Conservation (phyloP, 2,329 filamentous ascomycete species). For the Trichophyton verrucosum region DNA sequence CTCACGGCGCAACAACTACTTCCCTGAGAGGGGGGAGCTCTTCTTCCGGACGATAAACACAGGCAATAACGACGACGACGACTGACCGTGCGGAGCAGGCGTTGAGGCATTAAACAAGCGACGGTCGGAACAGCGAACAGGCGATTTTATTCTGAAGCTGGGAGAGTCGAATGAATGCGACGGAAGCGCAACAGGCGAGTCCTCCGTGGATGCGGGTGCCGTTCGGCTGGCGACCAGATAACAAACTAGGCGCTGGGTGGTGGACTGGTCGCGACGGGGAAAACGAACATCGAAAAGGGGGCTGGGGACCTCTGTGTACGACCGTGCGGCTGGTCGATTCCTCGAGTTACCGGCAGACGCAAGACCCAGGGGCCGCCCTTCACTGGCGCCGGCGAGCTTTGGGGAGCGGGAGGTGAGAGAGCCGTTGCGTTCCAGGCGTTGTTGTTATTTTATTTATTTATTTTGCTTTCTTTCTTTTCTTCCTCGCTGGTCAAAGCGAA, state of each 20-base stretch:
- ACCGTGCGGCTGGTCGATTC: not conserved
- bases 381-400: not conserved
- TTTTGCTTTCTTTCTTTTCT: not conserved
- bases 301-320: not conserved
- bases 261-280: not conserved
- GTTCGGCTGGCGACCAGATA: not conserved
- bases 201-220: not conserved
- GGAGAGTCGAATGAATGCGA: not conserved
- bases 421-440: too few relatives aligned
- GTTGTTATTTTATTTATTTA: not conserved
- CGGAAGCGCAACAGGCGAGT: not conserved
- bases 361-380: not conserved
- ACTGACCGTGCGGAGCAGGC: not conserved
- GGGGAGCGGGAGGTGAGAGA: too few relatives aligned
- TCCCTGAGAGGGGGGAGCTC: not conserved
- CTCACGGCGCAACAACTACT: not conserved
- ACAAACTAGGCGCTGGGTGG: not conserved
- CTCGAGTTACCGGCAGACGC: not conserved
- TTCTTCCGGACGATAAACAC: not conserved
- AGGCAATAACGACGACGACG: not conserved
- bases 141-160: not conserved
- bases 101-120: not conserved
- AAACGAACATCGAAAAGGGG: constrained; percentile 1
- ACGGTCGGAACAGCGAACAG: not conserved
- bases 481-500: not conserved